Evolutionary conservation across 805 yeast species (phyloP).

Genomic region (Zygosaccharomyces gambellarensis): DNA sequence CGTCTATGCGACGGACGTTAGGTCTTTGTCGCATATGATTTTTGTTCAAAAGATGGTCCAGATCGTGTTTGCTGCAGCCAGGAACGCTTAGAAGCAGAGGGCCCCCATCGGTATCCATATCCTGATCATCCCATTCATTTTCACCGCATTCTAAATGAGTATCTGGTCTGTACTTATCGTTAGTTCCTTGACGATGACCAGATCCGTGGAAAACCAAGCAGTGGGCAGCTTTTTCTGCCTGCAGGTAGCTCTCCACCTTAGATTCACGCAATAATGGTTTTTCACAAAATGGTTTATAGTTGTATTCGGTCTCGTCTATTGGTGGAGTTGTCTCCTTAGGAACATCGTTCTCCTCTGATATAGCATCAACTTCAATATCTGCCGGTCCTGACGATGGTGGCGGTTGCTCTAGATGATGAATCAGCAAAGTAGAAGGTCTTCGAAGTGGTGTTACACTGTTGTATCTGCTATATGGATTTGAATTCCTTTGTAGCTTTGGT

Average conservation of each 20-base stretch:
- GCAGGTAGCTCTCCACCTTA: constrained; percentile 17
- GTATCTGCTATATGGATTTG: constrained; percentile 5
- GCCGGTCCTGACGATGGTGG: not conserved
- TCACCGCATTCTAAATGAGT: constrained; percentile 24
- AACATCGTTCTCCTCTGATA: constrained; percentile 1
- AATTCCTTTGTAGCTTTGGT: constrained; percentile 13
- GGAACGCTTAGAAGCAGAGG: constrained; percentile 11
- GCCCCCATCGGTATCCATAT: not conserved
- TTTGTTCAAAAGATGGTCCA: constrained; percentile 11
- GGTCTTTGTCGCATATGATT: constrained; percentile 17
- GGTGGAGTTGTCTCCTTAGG: not conserved
- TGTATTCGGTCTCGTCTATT: constrained; percentile 12
- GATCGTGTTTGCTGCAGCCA: constrained; percentile 17
- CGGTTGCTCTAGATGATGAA: constrained; percentile 11
- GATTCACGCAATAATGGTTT: constrained; percentile 23
- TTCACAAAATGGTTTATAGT: constrained; percentile 23
- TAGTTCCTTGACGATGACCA: constrained; percentile 10
- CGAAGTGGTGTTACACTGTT: constrained; percentile 23
- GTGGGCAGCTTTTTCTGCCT: constrained; percentile 30
- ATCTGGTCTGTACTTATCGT: constrained; percentile 27
- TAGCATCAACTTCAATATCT: constrained; percentile 3
- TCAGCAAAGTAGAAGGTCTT: constrained; percentile 14
- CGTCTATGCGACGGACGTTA: constrained; percentile 20
- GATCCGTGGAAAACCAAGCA: constrained; percentile 28
- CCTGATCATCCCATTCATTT: constrained; percentile 5